These are phyloP conservation scores for Neckera pumila DNA, from an alignment of 225 moss, liverwort and hornwort species.

Conservation along the genomic window DNA sequence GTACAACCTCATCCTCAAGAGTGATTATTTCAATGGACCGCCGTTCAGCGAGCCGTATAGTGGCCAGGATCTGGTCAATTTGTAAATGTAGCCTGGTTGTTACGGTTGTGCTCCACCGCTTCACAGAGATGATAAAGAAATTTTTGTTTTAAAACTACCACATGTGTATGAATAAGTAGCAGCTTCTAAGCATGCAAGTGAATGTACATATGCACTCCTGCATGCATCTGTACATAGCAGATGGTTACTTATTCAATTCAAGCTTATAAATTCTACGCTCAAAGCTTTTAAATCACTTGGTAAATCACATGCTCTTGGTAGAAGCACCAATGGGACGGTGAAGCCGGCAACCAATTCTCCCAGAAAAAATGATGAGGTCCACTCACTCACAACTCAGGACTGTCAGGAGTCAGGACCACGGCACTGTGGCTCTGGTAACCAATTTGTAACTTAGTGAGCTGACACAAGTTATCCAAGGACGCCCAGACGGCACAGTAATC, in stretches of 20 bases:
- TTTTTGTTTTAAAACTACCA: too few species aligned
- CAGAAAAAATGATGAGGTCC: background rate
- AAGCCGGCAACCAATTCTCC: background rate
- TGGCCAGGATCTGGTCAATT: background rate
- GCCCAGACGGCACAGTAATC: background rate
- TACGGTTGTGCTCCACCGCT: background rate
- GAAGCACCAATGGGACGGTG: too few species aligned
- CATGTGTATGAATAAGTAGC: too few species aligned
- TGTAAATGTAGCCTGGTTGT: background rate
- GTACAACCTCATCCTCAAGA: slow-evolving; percentile 6
- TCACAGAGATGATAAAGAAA: background rate
- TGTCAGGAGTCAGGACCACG: background rate
- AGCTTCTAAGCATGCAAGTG: background rate
- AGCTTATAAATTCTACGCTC: background rate
- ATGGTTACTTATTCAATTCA: background rate
- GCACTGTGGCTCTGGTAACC: too few species aligned
- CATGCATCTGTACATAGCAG: background rate
- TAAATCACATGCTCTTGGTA: background rate
- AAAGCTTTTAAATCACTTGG: background rate
- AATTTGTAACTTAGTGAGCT: background rate
- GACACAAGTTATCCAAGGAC: background rate
- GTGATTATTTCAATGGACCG: slow-evolving; percentile 10
- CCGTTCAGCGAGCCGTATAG: slow-evolving; percentile 11
- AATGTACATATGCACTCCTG: background rate
- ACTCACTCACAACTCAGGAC: background rate